Evolutionary conservation across 805 yeast species (phyloP), one percentile per base, ranked within the genome.

Genomic region (Metahyphopichia silvanorum): DNA sequence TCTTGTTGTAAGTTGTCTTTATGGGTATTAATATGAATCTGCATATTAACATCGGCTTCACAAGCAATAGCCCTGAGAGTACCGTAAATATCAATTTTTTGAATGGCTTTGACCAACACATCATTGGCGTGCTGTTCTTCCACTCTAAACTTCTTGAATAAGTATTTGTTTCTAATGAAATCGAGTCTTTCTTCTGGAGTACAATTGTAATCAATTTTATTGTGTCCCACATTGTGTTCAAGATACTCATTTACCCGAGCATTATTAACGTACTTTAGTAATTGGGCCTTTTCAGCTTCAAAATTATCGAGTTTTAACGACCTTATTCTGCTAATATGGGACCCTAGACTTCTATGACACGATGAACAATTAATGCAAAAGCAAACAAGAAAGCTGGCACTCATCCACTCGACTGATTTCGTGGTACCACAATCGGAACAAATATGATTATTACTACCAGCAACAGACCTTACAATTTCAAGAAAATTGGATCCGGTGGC

Each of bases 311-410:
- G 62, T n/a, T 76, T 80, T 33, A 89, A 63, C 1, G 95, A 86
- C 41, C 86, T 69, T 4, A 89, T 76, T 51, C 83, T 86, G 5
- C 93, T 76, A 4, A 87, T 70, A 42, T 83, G 88, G 0, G 95
- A 71, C 0, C 97, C 96, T 51, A 91, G 57, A 14, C 86, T 79
- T 34, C 96, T 67, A 55, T 89, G 97, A n/a, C 81, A 79, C 0
- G 95, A 88, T 0, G 96, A 79, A 48, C 98, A 89, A 31, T 80
- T 78, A 27, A 86, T 80, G 56, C 98, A 89, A 16, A 91, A 65
- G 3, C 82, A 76, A 18, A 79, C 77, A 34, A 87, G 57, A 25
- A 82, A 57, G 47, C 84, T 88, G 37, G 86, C 66, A 0, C 96
- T 85, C 3, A 91, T 73, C 96, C 96, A 89, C 44, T 88, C 96